Evolutionary conservation across 805 yeast genomes (phyloP).

Genomic region (Hanseniaspora jakobsenii): DNA sequence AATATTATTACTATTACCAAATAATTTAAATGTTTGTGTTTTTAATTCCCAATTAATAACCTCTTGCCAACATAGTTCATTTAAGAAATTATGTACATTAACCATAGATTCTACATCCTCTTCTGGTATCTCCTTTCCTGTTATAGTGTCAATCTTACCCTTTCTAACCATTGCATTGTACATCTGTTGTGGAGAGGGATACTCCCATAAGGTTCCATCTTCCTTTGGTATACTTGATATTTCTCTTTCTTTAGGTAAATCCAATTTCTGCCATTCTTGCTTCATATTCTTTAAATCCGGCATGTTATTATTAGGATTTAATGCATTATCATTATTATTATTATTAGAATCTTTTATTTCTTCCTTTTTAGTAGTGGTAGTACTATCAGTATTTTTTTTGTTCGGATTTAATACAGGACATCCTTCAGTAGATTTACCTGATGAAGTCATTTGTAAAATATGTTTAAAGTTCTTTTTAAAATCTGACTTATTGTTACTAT

Average conservation of each 20-base stretch:
- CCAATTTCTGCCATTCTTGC: conserved; percentile 69
- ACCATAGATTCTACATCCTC: conserved; percentile 97
- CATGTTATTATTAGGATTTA: conserved; percentile 84
- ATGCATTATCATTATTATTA: conserved; percentile 9
- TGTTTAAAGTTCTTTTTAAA: conserved; percentile 23
- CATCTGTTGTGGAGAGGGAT: conserved; percentile 99
- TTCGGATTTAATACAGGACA: conserved; percentile 14
- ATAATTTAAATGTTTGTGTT: conserved; percentile 55
- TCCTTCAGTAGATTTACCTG: conserved; percentile 15
- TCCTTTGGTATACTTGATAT: conserved; percentile 71
- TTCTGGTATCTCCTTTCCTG: conserved; percentile 70
- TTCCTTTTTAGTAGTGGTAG: no score
- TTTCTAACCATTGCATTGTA: conserved; percentile 92
- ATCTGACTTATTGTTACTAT: conserved; percentile 31
- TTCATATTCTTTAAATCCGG: conserved; percentile 52
- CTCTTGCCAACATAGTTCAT: conserved; percentile 97
- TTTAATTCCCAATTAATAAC: conserved; percentile 82
- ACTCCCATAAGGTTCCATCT: conserved; percentile 83
- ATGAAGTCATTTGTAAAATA: conserved; percentile 13
- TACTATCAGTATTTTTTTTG: no score
- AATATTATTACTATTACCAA: no score
- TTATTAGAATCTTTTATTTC: conserved; percentile 18
- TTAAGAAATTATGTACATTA: conserved; percentile 85
- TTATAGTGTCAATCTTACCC: conserved; percentile 45
- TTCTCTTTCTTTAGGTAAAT: conserved; percentile 73